Evolutionary conservation across 345 rosid species (phyloP), one percentile per base, ranked within the genome.

Genomic region (Cardiospermum halicacabum): DNA sequence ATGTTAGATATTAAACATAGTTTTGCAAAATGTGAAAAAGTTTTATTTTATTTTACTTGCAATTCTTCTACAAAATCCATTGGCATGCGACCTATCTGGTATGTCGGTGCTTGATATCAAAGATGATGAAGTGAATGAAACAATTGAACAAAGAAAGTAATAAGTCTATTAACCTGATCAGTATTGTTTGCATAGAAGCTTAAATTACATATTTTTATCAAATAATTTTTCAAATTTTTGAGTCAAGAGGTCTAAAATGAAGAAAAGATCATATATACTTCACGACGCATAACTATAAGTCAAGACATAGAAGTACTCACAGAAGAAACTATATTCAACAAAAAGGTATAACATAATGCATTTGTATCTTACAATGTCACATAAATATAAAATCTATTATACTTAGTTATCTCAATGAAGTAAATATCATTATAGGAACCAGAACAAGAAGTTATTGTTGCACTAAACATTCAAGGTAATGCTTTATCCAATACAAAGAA

Each of bases 81-180:
- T 77, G 53, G 83, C 86, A 0, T 82, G 93, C 21, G 81, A 79
- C 57, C 78, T 79, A 59, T 84, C 85, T 22, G 89, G 78, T 36
- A 79, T 87, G 24, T 88, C 86, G 5, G 68, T 76, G 13, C 50
- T 84, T 62, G 51, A 65, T 71, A 64, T 56, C 32, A 60, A 69
- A 62, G 83, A 77, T 12, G 84, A 80, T 32, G 85, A 83, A 36
- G 32, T 70, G 27, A 63, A 43, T 16, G 73, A 65, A 56, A 61
- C 54, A 45, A 64, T 40, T 24, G 80, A 74, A 43, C 71, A 34
- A 47, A 80, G 80, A 69, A 75, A 51, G 93, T 77, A 72, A n/a
- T n/a, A n/a, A 71, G 82, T 65, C 54, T 3, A 30, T 24, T 54
- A 18, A n/a, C 62, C 62, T 58, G 53, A 24, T 54, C 34, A 54